Evolutionary conservation across 305 asterid species (phyloP).

Genomic region (Solanum hybrid): DNA sequence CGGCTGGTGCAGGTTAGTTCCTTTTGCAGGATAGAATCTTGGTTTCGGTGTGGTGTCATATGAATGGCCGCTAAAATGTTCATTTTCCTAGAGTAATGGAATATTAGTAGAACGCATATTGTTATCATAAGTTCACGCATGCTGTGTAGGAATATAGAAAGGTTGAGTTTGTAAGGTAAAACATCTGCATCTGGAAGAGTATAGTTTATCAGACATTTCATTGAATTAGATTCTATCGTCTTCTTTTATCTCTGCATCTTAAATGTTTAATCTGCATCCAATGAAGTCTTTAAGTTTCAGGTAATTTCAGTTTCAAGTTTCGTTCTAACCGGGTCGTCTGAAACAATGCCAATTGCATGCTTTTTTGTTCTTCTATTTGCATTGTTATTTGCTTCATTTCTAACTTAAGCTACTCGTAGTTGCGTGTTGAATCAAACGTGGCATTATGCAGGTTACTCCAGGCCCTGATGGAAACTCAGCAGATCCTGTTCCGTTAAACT

Average conservation of each 20-base stretch:
- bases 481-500: constrained; percentile 4
- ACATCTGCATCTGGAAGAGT: neutral
- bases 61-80: neutral
- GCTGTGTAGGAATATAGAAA: neutral
- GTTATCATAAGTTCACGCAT: neutral
- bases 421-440: neutral
- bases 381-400: neutral
- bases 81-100: neutral
- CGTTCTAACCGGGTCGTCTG: neutral
- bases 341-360: neutral
- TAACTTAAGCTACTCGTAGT: neutral
- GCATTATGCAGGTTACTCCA: constrained; percentile 27
- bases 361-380: neutral
- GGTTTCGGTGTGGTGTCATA: neutral
- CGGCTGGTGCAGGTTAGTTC: constrained; percentile 10
- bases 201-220: neutral
- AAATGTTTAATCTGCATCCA: neutral
- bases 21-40: neutral
- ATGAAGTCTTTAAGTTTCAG: neutral
- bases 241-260: neutral
- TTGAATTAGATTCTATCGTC: neutral
- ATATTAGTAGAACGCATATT: neutral
- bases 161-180: neutral
- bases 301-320: neutral
- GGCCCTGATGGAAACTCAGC: constrained; percentile 16